Conservation (phyloP, 768 basidiomycete genomes). For the Xerocomus brunneocitrinus region DNA sequence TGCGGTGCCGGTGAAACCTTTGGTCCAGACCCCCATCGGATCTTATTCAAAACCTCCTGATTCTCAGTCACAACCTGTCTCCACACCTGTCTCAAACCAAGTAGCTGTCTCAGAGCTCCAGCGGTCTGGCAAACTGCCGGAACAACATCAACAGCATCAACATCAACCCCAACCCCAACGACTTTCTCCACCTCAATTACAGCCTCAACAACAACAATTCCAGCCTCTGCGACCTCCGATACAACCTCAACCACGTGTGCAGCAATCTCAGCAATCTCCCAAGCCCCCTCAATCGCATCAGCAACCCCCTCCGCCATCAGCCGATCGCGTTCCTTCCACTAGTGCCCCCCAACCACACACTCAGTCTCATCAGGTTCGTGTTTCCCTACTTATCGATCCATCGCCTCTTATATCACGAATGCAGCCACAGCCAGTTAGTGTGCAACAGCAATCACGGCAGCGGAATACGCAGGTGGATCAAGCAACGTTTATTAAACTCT, state of each 20-base stretch:
- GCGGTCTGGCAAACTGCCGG: not conserved
- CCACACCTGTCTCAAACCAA: not conserved
- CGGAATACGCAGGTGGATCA: not conserved
- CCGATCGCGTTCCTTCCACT: not conserved
- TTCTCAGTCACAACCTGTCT: not conserved
- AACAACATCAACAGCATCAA: slow-evolving; percentile 1
- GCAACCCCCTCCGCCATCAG: not conserved
- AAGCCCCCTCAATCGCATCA: slow-evolving; percentile 1
- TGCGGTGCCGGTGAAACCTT: not conserved
- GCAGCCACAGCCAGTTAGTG: not conserved
- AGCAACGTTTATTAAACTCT: slow-evolving; percentile 18
- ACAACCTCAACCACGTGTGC: not conserved
- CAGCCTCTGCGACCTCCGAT: not conserved
- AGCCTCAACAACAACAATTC: not conserved
- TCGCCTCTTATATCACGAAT: not conserved
- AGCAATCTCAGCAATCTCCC: not conserved
- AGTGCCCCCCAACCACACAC: not conserved
- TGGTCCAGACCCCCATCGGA: not conserved
- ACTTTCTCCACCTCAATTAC: not conserved
- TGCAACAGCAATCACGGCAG: slow-evolving; percentile 10
- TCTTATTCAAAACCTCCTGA: not conserved
- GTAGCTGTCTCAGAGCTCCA: not conserved
- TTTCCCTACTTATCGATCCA: not conserved
- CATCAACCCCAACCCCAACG: slow-evolving; percentile 1
- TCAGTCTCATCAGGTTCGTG: slow-evolving; percentile 3